Percentiles rank a stretch among this genome's conserved stretches.
Evolutionary conservation across 805 yeast species (phyloP).

Genomic region (Candida insectalens): DNA sequence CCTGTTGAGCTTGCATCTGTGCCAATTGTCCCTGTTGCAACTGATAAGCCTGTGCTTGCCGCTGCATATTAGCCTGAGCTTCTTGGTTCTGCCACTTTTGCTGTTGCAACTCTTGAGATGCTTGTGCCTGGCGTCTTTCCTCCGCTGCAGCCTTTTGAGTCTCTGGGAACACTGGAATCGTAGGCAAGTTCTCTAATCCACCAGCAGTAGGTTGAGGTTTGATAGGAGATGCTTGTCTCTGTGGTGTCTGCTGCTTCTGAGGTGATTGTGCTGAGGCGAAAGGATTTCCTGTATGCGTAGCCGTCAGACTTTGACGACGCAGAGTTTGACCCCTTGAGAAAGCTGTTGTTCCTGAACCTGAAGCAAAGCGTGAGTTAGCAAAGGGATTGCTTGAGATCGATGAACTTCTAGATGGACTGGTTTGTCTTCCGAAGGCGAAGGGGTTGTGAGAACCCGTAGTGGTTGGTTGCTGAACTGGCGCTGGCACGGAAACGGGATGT

Average conservation of each 20-base stretch:
- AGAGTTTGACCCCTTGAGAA: slow-evolving; percentile 7
- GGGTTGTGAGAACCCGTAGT: too few relatives aligned
- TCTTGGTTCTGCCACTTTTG: slow-evolving; percentile 3
- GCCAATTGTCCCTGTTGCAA: slow-evolving; percentile 2
- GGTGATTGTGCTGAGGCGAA: slow-evolving; percentile 26
- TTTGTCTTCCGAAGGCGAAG: too few relatives aligned
- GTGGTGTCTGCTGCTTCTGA: slow-evolving; percentile 6
- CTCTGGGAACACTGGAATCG: slow-evolving; percentile 61
- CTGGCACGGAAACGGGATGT: too few relatives aligned
- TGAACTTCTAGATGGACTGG: too few relatives aligned
- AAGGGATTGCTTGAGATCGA: slow-evolving; percentile 18
- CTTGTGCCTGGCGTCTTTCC: slow-evolving; percentile 12
- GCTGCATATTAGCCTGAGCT: background rate
- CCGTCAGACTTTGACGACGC: slow-evolving; percentile 1
- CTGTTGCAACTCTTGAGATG: slow-evolving; percentile 14
- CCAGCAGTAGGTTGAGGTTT: slow-evolving; percentile 59
- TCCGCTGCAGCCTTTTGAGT: slow-evolving; percentile 25
- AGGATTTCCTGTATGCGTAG: slow-evolving; percentile 47
- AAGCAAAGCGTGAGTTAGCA: slow-evolving; percentile 14
- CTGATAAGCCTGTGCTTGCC: slow-evolving; percentile 6
- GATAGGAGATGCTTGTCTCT: slow-evolving; percentile 9
- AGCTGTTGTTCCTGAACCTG: slow-evolving; percentile 14
- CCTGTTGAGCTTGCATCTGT: slow-evolving; percentile 5
- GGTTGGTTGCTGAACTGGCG: too few relatives aligned
- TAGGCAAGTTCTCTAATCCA: slow-evolving; percentile 57